Percentiles rank a stretch among this genome's conserved stretches.
Evolutionary conservation across 116 monocot species (phyloP).

Genomic region (Zostera marina): DNA sequence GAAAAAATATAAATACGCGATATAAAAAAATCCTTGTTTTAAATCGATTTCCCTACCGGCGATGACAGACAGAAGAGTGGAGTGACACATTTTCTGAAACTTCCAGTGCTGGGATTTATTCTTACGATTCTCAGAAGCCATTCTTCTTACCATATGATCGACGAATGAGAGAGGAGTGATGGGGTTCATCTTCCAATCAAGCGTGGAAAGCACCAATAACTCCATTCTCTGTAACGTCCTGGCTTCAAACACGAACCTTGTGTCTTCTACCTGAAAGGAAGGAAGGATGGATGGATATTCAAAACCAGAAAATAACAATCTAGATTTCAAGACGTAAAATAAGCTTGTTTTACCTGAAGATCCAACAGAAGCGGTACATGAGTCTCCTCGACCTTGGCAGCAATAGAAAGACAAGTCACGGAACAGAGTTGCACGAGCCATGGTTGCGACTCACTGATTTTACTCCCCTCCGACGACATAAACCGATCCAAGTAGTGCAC

Average conservation of each 20-base stretch:
- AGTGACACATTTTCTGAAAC: constrained; percentile 13
- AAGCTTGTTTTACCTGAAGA: constrained; percentile 20
- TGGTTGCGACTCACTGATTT: constrained; percentile 14
- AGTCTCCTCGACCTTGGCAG: constrained; percentile 75
- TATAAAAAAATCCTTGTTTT: too few relatives aligned
- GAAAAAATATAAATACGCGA: neutral
- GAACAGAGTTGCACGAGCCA: constrained; percentile 49
- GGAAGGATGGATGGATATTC: too few relatives aligned
- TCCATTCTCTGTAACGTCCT: constrained; percentile 68
- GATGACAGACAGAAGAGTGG: constrained; percentile 15
- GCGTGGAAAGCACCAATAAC: constrained; percentile 55
- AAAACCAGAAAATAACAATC: constrained; percentile 5
- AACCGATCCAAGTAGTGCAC: constrained; percentile 51
- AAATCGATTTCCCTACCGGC: constrained; percentile 8
- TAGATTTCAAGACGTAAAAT: neutral
- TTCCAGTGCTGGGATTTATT: constrained; percentile 1
- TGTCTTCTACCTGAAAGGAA: constrained; percentile 35
- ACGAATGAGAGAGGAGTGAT: constrained; percentile 43
- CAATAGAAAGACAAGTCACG: constrained; percentile 71
- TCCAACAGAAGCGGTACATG: constrained; percentile 59
- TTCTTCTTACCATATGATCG: constrained; percentile 5
- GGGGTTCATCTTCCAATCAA: constrained; percentile 53
- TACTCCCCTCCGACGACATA: constrained; percentile 19
- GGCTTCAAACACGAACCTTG: constrained; percentile 43
- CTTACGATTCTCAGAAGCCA: neutral